A percentile compares a stretch with the other conserved stretches of the same genome.
These are phyloP conservation scores for Suillus fuscotomentosus DNA, from an alignment of 768 basidiomycete genomes.

Conservation along the genomic window DNA sequence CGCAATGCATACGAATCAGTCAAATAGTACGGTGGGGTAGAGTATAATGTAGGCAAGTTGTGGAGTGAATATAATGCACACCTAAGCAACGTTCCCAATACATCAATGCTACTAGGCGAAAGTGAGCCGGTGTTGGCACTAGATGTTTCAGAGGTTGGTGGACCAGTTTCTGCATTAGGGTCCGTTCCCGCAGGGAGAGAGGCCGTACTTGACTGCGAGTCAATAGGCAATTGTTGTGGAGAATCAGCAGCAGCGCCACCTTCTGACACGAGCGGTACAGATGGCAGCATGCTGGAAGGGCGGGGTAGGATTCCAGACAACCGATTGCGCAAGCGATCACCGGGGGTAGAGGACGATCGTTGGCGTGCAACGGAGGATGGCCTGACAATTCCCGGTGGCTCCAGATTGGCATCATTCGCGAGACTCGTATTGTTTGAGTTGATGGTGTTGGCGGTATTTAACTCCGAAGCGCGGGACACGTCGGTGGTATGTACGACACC, in stretches of 20 bases:
- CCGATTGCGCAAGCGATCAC: conserved; percentile 31
- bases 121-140: conserved; percentile 32
- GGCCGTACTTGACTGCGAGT: neutral
- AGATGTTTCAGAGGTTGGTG: conserved; percentile 11
- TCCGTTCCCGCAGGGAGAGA: conserved; percentile 1
- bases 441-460: conserved; percentile 16
- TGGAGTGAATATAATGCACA: conserved; percentile 30
- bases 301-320: conserved; percentile 42
- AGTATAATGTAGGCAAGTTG: conserved; percentile 1
- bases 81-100: conserved; percentile 82
- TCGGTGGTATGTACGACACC: conserved; percentile 81
- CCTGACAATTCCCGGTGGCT: conserved; percentile 1
- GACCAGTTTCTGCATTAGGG: conserved; percentile 3
- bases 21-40: neutral
- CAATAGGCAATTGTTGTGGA: conserved; percentile 5
- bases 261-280: conserved; percentile 11
- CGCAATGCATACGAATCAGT: conserved; percentile 3
- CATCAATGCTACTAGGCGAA: conserved; percentile 77
- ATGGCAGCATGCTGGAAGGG: conserved; percentile 29
- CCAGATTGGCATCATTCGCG: conserved; percentile 7
- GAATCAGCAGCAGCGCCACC: neutral
- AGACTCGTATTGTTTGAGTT: conserved; percentile 11
- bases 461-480: conserved; percentile 39
- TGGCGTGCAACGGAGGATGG: conserved; percentile 21
- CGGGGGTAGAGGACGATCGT: conserved; percentile 26